A percentile compares a stretch with the other conserved stretches of the same genome.
Conservation (phyloP, 441 rosid genomes). For the Adansonia rubrostipa region DNA sequence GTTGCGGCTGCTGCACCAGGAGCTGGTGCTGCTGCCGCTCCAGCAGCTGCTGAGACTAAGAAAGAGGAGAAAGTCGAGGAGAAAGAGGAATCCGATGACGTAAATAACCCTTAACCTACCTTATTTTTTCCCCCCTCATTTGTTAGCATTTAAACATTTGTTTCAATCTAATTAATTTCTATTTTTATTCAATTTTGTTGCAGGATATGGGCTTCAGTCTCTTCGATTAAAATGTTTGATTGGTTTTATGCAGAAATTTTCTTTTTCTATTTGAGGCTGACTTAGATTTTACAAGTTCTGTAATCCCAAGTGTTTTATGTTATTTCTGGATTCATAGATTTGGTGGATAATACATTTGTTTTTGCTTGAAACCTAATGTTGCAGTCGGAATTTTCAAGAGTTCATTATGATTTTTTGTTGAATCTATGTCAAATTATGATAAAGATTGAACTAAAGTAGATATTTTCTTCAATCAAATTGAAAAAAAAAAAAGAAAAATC, state of each 20-base stretch:
- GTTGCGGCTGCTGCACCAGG: constrained; percentile 46
- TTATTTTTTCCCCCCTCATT: not conserved
- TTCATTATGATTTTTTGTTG: not conserved
- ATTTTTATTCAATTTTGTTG: constrained; percentile 23
- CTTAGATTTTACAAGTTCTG: constrained; percentile 23
- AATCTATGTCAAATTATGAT: not conserved
- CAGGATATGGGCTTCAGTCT: constrained; percentile 44
- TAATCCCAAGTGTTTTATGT: not conserved
- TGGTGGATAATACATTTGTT: constrained; percentile 16
- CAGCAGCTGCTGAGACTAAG: constrained; percentile 78
- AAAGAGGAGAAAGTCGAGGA: constrained; percentile 87
- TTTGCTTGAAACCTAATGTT: not conserved
- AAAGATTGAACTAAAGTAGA: not conserved
- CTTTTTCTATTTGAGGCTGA: constrained; percentile 10
- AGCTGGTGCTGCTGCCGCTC: constrained; percentile 49
- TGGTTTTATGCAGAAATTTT: not conserved
- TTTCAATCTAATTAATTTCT: not conserved
- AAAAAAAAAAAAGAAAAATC: not conserved
- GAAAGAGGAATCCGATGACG: constrained; percentile 92
- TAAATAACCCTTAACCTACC: constrained; percentile 37
- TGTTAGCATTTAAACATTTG: not conserved
- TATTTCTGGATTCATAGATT: constrained; percentile 1
- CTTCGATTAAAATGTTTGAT: constrained; percentile 37
- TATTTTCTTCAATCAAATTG: not conserved
- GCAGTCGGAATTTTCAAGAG: not conserved